Conservation (phyloP, 139 green algal species). For the Chara braunii region DNA sequence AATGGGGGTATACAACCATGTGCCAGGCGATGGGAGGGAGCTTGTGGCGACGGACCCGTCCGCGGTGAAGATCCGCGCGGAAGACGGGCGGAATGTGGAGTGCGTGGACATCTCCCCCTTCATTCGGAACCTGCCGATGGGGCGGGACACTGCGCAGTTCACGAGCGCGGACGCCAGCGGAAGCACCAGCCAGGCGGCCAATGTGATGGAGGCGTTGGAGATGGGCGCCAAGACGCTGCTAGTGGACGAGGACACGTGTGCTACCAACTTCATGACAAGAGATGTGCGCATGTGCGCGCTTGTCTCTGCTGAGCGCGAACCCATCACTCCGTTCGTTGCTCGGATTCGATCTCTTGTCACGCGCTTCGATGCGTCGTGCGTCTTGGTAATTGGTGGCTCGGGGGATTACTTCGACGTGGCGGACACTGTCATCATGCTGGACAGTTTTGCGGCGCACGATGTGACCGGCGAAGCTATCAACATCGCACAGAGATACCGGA, state of each 20-base stretch:
- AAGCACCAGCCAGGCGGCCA: slow-evolving; percentile 57
- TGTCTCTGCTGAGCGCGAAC: slow-evolving; percentile 50
- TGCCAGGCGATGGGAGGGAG: slow-evolving; percentile 62
- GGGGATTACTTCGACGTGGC: slow-evolving; percentile 61
- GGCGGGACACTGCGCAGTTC: slow-evolving; percentile 47
- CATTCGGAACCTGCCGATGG: slow-evolving; percentile 54
- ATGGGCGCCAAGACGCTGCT: slow-evolving; percentile 44
- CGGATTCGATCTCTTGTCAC: slow-evolving; percentile 37
- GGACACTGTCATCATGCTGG: slow-evolving; percentile 55
- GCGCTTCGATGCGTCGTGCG: slow-evolving; percentile 30
- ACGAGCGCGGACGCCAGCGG: slow-evolving; percentile 51
- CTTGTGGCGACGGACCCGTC: slow-evolving; percentile 46
- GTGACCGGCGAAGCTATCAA: slow-evolving; percentile 44
- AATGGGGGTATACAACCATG: slow-evolving; percentile 60
- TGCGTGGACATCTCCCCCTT: slow-evolving; percentile 61
- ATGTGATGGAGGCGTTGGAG: slow-evolving; percentile 59
- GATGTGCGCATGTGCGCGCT: slow-evolving; percentile 61
- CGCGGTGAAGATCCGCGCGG: slow-evolving; percentile 55
- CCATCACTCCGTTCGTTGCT: slow-evolving; percentile 61
- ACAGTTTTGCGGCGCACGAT: slow-evolving; percentile 43
- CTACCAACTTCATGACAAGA: slow-evolving; percentile 67
- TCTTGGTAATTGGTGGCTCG: slow-evolving; percentile 57
- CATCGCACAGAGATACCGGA: too few species aligned
- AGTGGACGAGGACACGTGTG: slow-evolving; percentile 64
- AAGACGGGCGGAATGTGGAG: slow-evolving; percentile 57